phyloP scores from a whole-genome alignment of 495 filamentous ascomycete genomes.

The Hypoxylon trugodes region DNA sequence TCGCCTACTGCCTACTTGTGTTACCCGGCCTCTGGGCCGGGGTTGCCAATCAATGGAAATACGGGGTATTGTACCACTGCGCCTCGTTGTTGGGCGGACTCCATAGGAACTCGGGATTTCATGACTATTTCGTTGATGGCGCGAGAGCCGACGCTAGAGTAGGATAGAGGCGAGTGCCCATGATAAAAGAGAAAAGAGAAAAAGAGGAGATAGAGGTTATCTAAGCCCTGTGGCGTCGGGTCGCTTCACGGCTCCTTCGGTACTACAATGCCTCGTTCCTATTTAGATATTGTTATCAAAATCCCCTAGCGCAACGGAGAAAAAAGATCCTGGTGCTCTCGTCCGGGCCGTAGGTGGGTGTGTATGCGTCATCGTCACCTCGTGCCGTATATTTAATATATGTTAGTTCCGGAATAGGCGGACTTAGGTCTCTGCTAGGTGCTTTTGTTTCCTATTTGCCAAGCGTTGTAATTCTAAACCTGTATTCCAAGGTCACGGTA shows the following conservation, averaged over 20 bases:
- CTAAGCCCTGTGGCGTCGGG: constrained; percentile 6
- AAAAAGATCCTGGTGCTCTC: constrained; percentile 26
- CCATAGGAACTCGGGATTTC: not conserved
- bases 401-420: not conserved
- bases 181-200: not conserved
- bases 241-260: constrained; percentile 29
- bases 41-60: constrained; percentile 1
- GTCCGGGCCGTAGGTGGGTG: constrained; percentile 4
- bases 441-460: too few relatives aligned
- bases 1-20: not conserved
- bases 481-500: too few relatives aligned
- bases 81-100: constrained; percentile 24
- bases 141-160: not conserved
- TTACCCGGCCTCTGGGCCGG: not conserved
- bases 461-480: too few relatives aligned
- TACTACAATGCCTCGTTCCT: constrained; percentile 36
- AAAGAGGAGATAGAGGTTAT: not conserved
- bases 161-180: too few relatives aligned
- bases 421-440: too few relatives aligned
- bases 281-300: not conserved
- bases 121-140: not conserved
- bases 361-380: constrained; percentile 1
- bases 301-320: not conserved
- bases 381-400: not conserved
- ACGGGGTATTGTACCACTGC: constrained; percentile 30